phyloP scores from a whole-genome alignment of 2,329 filamentous ascomycete genomes.

The Laburnicola sp. region DNA sequence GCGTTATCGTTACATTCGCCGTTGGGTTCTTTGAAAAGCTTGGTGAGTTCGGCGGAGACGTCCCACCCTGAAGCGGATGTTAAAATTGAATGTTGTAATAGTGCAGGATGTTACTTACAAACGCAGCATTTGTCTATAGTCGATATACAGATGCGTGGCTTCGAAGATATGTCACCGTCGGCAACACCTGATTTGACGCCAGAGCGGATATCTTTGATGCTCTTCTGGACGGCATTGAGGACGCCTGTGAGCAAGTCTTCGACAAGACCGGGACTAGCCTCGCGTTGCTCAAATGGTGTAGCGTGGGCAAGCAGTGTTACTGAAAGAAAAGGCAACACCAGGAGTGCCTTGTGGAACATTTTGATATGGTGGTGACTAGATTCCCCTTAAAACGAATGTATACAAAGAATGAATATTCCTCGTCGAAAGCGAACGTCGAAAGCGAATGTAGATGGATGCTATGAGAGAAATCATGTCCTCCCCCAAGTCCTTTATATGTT shows the following conservation, averaged over 20 bases:
- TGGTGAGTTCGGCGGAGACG: conserved; percentile 35
- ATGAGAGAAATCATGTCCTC: too few species aligned
- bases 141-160: conserved; percentile 26
- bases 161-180: conserved; percentile 21
- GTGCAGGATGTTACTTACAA: conserved; percentile 23
- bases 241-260: conserved; percentile 29
- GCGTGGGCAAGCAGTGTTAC: conserved; percentile 22
- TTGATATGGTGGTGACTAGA: conserved; percentile 2
- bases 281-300: conserved; percentile 26
- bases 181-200: conserved; percentile 33
- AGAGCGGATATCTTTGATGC: conserved; percentile 34
- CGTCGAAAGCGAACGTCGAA: too few species aligned
- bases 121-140: conserved; percentile 35
- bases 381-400: too few species aligned
- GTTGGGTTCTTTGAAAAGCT: conserved; percentile 26
- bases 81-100: conserved; percentile 5
- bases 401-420: too few species aligned
- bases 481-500: too few species aligned
- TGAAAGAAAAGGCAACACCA: conserved; percentile 21
- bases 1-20: conserved; percentile 41
- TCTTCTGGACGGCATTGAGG: conserved; percentile 20
- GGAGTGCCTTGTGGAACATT: conserved; percentile 22
- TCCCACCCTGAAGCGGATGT: conserved; percentile 30
- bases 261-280: conserved; percentile 25
- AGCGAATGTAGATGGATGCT: too few species aligned